Evolutionary conservation across 495 filamentous ascomycete species (phyloP).

Genomic region (Talaromyces wortmannii): DNA sequence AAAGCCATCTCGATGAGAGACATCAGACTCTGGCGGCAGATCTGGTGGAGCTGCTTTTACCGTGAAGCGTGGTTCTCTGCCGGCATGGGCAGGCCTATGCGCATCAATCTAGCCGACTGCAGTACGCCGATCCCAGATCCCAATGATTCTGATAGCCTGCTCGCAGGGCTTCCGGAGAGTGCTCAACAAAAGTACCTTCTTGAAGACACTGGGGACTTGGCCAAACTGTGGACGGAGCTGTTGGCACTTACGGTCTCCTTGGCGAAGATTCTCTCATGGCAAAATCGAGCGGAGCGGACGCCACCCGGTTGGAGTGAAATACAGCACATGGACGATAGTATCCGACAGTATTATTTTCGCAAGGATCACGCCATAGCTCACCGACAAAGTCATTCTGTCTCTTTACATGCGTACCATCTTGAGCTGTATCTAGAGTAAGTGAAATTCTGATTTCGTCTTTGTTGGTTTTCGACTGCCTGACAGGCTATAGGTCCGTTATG

Average conservation of each 20-base stretch:
- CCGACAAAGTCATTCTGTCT: background rate
- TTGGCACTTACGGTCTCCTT: background rate
- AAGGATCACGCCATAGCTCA: background rate
- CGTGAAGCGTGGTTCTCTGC: slow-evolving; percentile 5
- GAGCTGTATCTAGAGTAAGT: background rate
- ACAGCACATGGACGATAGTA: background rate
- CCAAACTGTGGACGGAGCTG: slow-evolving; percentile 27
- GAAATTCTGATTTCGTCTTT: too few relatives aligned
- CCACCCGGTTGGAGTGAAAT: background rate
- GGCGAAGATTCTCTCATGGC: background rate
- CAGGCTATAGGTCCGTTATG: background rate
- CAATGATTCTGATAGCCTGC: background rate
- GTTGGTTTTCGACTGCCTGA: too few relatives aligned
- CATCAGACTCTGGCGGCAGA: background rate
- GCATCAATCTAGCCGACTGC: slow-evolving; percentile 1
- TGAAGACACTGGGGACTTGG: slow-evolving; percentile 45
- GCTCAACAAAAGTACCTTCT: slow-evolving; percentile 35
- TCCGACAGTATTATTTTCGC: background rate
- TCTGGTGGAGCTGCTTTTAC: slow-evolving; percentile 4
- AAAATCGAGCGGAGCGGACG: background rate
- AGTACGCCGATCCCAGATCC: background rate
- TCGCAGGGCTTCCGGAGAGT: background rate
- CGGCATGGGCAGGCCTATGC: slow-evolving; percentile 3
- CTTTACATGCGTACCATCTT: background rate
- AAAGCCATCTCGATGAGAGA: background rate